Base-by-base conservation (phyloP, 2,329 filamentous ascomycete species). In the Amesomyces nigricolor region DNA sequence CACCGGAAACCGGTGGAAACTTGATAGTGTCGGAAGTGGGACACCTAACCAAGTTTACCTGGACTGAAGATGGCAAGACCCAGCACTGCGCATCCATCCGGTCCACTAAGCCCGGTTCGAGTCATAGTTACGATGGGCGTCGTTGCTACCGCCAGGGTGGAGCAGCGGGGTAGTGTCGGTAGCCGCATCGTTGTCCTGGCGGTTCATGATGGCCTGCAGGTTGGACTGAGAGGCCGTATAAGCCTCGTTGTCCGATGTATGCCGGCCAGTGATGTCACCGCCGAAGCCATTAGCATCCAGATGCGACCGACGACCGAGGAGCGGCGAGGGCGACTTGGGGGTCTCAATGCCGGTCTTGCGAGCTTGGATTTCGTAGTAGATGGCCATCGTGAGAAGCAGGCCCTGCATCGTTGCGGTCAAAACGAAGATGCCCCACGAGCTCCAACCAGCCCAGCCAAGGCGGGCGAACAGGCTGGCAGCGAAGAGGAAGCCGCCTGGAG, bases 371-470 rank as follows among this genome's bases (percentile, higher is more conserved):
- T 91, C 79, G 67, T 91, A 97, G 63, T 82, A 84, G 58, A 96
- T 80, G 19, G 85, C 90, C 87, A 99, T 88, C 22, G 70, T 75
- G 42, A 99, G 76, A 54, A 99, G 73, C 9, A 82, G 79, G 16
- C 91, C 92, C 70, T 99, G 94, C 75, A 97, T 80, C 54, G 78
- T 72, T 1, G 92, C 94, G 0, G 91, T 96, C 50, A 97, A 78
- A 44, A 96, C 78, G 67, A 92, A 95, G 13, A 97, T 86, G 9
- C 90, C 85, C 94, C 94, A 99, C 0, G 91, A 90, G 71, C 91
- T 96, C 94, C 94, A 99, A 0, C 92, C 92, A 35, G 80, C 83
- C 65, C 78, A 78, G 0, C 94, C 94, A 17, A 96, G 78, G 45
- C 94, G 81, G 7, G 82, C 83, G 49, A 86, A 90, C 43, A 99